These are phyloP conservation scores for Colletotrichum lini DNA, from an alignment of 2,329 filamentous ascomycete genomes.

Conservation along the genomic window DNA sequence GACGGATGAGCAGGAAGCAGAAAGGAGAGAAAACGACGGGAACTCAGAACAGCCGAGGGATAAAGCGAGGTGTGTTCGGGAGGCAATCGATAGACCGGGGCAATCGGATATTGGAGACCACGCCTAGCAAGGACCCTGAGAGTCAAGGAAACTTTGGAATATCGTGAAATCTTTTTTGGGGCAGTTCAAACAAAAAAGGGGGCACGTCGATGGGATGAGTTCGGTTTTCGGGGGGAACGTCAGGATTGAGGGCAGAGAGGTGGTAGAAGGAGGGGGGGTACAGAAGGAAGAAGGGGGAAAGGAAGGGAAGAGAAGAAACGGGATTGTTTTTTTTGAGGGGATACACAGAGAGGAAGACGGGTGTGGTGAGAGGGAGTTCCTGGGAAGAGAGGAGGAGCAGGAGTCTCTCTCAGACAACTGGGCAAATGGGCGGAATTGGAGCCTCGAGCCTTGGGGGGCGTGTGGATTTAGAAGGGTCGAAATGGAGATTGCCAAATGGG, in stretches of 20 bases:
- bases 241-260: conserved; percentile 14
- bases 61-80: conserved; percentile 26
- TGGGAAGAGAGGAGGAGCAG: conserved; percentile 20
- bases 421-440: background rate
- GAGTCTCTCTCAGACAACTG: background rate
- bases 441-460: background rate
- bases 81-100: conserved; percentile 26
- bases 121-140: conserved; percentile 33
- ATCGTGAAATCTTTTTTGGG: conserved; percentile 24
- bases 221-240: background rate
- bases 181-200: conserved; percentile 10
- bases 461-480: conserved; percentile 35
- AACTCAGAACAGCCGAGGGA: conserved; percentile 44
- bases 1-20: conserved; percentile 45
- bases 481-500: conserved; percentile 43
- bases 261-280: conserved; percentile 27
- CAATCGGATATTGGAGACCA: conserved; percentile 32
- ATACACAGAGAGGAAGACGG: conserved; percentile 38
- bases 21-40: conserved; percentile 46
- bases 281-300: conserved; percentile 38
- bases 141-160: conserved; percentile 21
- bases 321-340: conserved; percentile 39
- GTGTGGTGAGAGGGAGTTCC: conserved; percentile 33
- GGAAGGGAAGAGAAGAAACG: conserved; percentile 33
- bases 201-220: conserved; percentile 29